phyloP scores from a whole-genome alignment of 2,329 filamentous ascomycete genomes.

The Cephalotrichum gorgonifer region DNA sequence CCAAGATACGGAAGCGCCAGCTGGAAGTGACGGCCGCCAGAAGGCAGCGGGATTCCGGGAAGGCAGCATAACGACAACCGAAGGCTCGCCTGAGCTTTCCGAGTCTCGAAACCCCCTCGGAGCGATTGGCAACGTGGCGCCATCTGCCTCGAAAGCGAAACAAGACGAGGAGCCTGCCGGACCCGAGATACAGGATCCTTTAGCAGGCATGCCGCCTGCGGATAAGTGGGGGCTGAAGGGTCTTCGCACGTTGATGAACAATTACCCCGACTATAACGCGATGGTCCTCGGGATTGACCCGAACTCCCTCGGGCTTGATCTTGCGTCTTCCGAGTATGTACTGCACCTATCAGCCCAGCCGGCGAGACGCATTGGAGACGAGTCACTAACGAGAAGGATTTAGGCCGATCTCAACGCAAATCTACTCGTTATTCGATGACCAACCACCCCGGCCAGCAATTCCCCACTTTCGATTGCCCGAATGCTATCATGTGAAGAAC shows the following conservation, averaged over 20 bases:
- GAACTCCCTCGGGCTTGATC: constrained; percentile 44
- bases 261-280: constrained; percentile 51
- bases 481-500: constrained; percentile 58
- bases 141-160: constrained; percentile 23
- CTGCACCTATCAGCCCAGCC: background rate
- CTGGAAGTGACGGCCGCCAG: constrained; percentile 32
- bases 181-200: constrained; percentile 42
- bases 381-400: constrained; percentile 7
- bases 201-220: constrained; percentile 49
- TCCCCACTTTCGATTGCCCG: constrained; percentile 47
- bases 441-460: constrained; percentile 46
- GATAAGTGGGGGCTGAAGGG: constrained; percentile 59
- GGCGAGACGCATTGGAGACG: background rate
- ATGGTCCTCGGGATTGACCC: constrained; percentile 52
- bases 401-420: constrained; percentile 47
- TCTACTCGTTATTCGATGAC: constrained; percentile 52
- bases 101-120: constrained; percentile 31
- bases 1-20: constrained; percentile 6
- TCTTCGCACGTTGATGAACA: constrained; percentile 52
- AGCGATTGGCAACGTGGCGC: constrained; percentile 34
- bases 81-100: constrained; percentile 18
- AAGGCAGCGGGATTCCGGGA: constrained; percentile 34
- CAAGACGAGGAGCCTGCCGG: constrained; percentile 29
- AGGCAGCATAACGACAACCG: constrained; percentile 24
- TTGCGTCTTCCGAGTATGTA: constrained; percentile 46